These are phyloP conservation scores for Didymella sp. DNA, from an alignment of 2,329 filamentous ascomycete species.

Conservation along the genomic window DNA sequence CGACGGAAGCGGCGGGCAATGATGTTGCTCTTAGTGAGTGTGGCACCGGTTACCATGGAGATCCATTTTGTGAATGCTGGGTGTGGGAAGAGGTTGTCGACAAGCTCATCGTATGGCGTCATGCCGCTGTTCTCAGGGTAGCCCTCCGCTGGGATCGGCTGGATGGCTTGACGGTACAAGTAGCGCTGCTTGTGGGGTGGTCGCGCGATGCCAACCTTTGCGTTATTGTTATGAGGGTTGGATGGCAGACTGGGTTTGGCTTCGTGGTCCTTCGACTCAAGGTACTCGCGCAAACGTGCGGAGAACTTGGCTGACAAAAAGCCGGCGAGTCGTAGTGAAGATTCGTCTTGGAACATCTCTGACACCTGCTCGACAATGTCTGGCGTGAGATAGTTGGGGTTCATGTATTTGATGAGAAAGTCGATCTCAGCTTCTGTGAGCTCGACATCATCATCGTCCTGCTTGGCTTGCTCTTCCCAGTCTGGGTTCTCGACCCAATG, in stretches of 20 bases:
- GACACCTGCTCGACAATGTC: slow-evolving; percentile 85
- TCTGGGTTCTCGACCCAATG: slow-evolving; percentile 58
- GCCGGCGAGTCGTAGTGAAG: slow-evolving; percentile 79
- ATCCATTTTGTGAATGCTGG: slow-evolving; percentile 90
- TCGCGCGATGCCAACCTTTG: slow-evolving; percentile 68
- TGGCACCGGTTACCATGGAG: slow-evolving; percentile 77
- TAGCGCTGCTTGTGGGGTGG: slow-evolving; percentile 97
- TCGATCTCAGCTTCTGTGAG: slow-evolving; percentile 83
- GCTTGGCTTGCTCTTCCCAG: slow-evolving; percentile 47
- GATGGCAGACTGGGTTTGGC: slow-evolving; percentile 54
- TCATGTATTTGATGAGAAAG: slow-evolving; percentile 88
- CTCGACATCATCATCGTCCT: slow-evolving; percentile 56
- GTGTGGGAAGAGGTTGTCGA: slow-evolving; percentile 84
- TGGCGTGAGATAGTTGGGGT: slow-evolving; percentile 88
- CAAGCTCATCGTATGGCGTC: slow-evolving; percentile 71
- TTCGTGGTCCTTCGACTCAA: slow-evolving; percentile 62
- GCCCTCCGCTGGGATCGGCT: slow-evolving; percentile 44
- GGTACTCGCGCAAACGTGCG: slow-evolving; percentile 70
- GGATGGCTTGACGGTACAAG: slow-evolving; percentile 73
- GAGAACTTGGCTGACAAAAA: slow-evolving; percentile 83
- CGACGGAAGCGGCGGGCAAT: slow-evolving; percentile 86
- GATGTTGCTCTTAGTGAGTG: slow-evolving; percentile 75
- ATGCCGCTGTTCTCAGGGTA: slow-evolving; percentile 42
- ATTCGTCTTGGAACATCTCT: slow-evolving; percentile 81
- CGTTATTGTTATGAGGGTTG: slow-evolving; percentile 41